Conservation (phyloP, 768 basidiomycete species). For the Boletus bicolor region DNA sequence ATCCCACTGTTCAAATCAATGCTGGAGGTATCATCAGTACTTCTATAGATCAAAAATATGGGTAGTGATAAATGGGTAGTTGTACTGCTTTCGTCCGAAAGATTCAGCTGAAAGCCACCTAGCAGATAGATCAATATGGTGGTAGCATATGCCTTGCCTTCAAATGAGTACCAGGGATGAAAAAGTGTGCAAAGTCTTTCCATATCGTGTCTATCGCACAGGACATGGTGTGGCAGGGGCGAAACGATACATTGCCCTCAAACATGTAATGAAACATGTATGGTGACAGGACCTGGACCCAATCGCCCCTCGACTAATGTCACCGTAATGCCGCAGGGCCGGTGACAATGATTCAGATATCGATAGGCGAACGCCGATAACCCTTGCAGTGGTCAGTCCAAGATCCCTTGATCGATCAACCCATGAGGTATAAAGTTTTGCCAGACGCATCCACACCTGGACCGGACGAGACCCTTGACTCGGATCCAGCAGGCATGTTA, state of each 20-base stretch:
- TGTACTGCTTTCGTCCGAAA: neutral
- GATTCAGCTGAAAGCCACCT: neutral
- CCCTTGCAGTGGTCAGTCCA: neutral
- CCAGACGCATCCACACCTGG: neutral
- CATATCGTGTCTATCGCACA: neutral
- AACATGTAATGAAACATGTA: neutral
- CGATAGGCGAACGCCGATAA: neutral
- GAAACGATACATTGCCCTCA: neutral
- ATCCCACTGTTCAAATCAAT: neutral
- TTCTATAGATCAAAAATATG: neutral
- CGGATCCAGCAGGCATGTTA: slow-evolving; percentile 10
- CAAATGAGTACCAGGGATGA: neutral
- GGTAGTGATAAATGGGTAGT: neutral
- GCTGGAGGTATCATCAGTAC: neutral
- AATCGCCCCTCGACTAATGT: neutral
- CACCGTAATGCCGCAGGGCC: neutral
- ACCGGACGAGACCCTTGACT: neutral
- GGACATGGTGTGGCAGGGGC: neutral
- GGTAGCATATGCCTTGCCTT: neutral
- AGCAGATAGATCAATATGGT: neutral
- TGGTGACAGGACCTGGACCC: no score
- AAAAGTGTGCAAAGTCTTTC: neutral
- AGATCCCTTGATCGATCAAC: slow-evolving; percentile 3
- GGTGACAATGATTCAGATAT: neutral
- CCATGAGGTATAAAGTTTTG: slow-evolving; percentile 15